Evolutionary conservation across 805 yeast species (phyloP).

Genomic region (Lachancea lanzarotensis): DNA sequence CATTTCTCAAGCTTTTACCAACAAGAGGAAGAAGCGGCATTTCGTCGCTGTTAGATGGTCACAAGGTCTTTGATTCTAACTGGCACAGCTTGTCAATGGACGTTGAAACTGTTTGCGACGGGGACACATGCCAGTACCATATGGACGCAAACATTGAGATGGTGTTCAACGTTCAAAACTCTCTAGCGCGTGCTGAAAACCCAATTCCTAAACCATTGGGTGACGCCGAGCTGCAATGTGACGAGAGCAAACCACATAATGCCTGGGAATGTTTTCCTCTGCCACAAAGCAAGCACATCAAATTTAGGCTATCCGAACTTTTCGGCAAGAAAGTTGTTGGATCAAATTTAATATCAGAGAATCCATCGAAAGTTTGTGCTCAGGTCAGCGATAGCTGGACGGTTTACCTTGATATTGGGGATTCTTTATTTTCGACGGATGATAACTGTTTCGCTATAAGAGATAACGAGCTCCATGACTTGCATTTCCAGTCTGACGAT

Average conservation of each 20-base stretch:
- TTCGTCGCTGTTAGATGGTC: conserved; percentile 81
- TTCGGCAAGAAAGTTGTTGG: conserved; percentile 69
- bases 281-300: conserved; percentile 40
- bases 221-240: conserved; percentile 69
- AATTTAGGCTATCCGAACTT: conserved; percentile 53
- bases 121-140: conserved; percentile 39
- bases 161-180: conserved; percentile 64
- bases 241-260: conserved; percentile 50
- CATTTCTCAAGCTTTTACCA: conserved; percentile 82
- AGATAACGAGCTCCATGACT: conserved; percentile 23
- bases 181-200: conserved; percentile 52
- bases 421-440: conserved; percentile 26
- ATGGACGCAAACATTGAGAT: conserved; percentile 65
- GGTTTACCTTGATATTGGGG: conserved; percentile 30
- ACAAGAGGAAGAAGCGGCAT: conserved; percentile 89
- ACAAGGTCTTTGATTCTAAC: conserved; percentile 77
- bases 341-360: conserved; percentile 49
- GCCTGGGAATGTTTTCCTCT: conserved; percentile 75
- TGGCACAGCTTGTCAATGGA: conserved; percentile 96
- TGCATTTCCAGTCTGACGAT: conserved; percentile 36
- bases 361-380: conserved; percentile 36
- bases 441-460: conserved; percentile 35
- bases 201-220: conserved; percentile 79
- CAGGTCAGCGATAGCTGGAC: conserved; percentile 45
- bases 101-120: conserved; percentile 49